phyloP scores from a whole-genome alignment of 2,329 filamentous ascomycete species.

The Botrytis squamosa region DNA sequence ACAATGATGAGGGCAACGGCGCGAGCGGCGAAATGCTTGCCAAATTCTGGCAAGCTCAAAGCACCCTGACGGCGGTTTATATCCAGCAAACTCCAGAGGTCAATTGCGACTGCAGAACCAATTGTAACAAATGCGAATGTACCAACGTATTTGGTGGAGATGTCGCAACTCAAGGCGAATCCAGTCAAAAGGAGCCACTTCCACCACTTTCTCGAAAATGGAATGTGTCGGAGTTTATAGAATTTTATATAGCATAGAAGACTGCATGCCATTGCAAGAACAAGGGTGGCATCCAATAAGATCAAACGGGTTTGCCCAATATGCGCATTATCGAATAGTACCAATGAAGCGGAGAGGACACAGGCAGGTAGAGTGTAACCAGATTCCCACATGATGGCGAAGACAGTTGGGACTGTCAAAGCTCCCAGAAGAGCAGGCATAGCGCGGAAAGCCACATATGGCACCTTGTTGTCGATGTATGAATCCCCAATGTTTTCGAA shows the following conservation, averaged over 20 bases:
- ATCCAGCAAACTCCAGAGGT: constrained; percentile 92
- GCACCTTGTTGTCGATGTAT: constrained; percentile 94
- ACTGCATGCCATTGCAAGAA: constrained; percentile 94
- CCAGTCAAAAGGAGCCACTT: constrained; percentile 97
- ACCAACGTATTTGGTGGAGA: constrained; percentile 97
- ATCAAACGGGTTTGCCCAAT: constrained; percentile 96
- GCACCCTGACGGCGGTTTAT: constrained; percentile 80
- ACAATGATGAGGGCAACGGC: constrained; percentile 83
- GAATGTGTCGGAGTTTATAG: constrained; percentile 87
- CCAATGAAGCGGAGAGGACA: constrained; percentile 76
- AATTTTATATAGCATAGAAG: constrained; percentile 94
- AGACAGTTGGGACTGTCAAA: constrained; percentile 89
- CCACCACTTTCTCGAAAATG: constrained; percentile 98
- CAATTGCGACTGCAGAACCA: constrained; percentile 87
- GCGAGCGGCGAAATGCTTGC: constrained; percentile 86
- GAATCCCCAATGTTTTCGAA: constrained; percentile 99
- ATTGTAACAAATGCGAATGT: constrained; percentile 97
- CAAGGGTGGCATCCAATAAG: constrained; percentile 87
- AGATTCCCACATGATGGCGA: constrained; percentile 99
- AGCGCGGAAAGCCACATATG: constrained; percentile 92
- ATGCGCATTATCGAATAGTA: constrained; percentile 96
- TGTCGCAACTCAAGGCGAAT: constrained; percentile 92
- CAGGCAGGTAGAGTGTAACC: constrained; percentile 94
- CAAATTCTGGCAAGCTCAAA: constrained; percentile 76
- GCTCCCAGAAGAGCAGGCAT: constrained; percentile 90